Conservation (phyloP, 257 asterid species). For the Coffea eugenioides region DNA sequence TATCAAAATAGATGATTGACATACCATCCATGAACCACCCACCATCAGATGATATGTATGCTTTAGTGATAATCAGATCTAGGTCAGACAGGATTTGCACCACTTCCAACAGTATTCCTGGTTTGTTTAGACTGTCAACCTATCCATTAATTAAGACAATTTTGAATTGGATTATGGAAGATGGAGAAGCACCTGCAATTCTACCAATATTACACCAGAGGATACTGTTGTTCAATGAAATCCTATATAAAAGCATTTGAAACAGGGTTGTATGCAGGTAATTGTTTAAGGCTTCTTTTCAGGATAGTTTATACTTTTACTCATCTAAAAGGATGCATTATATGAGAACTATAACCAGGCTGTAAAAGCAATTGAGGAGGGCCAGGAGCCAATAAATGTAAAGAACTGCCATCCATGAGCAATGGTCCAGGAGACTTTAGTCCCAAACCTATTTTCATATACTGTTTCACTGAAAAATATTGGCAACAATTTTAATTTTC, state of each 20-base stretch:
- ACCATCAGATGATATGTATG: conserved; percentile 95
- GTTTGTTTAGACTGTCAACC: conserved; percentile 99
- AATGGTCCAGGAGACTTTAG: not conserved
- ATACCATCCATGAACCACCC: conserved; percentile 99
- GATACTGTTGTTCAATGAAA: not conserved
- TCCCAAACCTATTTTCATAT: not conserved
- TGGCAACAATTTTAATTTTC: not conserved
- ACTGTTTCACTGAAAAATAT: not conserved
- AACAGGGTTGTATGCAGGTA: not conserved
- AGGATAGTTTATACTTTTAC: not conserved
- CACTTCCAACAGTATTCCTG: conserved; percentile 96
- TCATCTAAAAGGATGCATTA: not conserved
- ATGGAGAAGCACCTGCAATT: not conserved
- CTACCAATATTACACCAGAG: not conserved
- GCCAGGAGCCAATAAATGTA: not conserved
- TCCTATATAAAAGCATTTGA: not conserved
- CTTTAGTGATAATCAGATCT: conserved; percentile 89
- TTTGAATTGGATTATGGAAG: conserved; percentile 14
- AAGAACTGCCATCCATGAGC: not conserved
- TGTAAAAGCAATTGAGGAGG: not conserved
- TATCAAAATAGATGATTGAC: conserved; percentile 16
- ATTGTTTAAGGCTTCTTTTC: not conserved
- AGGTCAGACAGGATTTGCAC: conserved; percentile 95
- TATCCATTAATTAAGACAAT: conserved; percentile 24
- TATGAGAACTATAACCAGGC: not conserved